Evolutionary conservation across 202 grass and related monocot species (phyloP).

Genomic region (Brachypodium distachyon): DNA sequence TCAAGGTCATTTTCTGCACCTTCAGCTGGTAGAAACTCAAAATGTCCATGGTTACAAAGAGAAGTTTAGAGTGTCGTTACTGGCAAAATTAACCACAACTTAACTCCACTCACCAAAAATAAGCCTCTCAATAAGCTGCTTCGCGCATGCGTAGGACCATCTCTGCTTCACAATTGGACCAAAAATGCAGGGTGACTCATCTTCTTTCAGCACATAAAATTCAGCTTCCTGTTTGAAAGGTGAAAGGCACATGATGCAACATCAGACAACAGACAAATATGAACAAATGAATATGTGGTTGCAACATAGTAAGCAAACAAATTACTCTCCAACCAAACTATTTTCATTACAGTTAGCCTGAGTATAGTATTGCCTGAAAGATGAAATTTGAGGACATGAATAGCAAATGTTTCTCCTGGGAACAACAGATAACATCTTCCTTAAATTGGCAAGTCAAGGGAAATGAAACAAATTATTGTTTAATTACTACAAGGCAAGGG

Average conservation of each 20-base stretch:
- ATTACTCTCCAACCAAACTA: not conserved
- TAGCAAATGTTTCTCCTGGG: not conserved
- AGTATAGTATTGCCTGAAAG: not conserved
- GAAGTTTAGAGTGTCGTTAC: not conserved
- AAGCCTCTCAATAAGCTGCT: slow-evolving; percentile 97
- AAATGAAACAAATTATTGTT: not conserved
- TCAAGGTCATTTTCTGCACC: slow-evolving; percentile 85
- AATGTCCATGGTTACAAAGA: slow-evolving; percentile 10
- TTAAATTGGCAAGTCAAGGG: not conserved
- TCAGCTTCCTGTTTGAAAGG: slow-evolving; percentile 65
- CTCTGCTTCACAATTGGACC: slow-evolving; percentile 87
- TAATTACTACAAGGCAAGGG: not conserved
- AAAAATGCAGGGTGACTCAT: slow-evolving; percentile 92
- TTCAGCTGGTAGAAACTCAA: slow-evolving; percentile 47
- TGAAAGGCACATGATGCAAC: not conserved
- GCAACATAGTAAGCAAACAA: not conserved
- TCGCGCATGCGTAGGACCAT: slow-evolving; percentile 95
- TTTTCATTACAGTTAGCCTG: not conserved
- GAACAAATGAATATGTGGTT: not conserved
- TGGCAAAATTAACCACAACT: not conserved
- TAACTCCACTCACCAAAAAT: slow-evolving; percentile 59
- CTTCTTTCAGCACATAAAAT: slow-evolving; percentile 96
- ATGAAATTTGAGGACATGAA: not conserved
- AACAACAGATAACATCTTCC: not conserved
- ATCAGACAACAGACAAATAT: slow-evolving; percentile 2